Percentiles rank a stretch among this genome's conserved stretches.
Evolutionary conservation across 306 rosid species (phyloP).

Genomic region (Albizia julibrissin): DNA sequence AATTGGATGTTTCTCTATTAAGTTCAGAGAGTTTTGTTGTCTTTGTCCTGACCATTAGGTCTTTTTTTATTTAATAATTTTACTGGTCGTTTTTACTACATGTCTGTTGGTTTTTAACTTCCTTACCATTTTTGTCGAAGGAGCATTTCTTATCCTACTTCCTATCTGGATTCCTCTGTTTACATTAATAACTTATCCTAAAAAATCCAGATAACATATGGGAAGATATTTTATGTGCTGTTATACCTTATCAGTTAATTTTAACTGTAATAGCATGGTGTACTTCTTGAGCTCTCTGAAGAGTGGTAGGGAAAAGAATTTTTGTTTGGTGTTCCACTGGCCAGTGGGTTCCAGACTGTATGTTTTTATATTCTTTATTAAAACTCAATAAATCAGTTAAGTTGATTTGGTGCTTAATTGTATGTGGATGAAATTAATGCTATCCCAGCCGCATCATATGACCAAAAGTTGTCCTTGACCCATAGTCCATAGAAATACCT

Average conservation of each 20-base stretch:
- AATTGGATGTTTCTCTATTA: background rate
- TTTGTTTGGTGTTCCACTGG: background rate
- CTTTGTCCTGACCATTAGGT: background rate
- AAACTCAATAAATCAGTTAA: background rate
- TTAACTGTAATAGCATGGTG: background rate
- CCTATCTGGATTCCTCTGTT: background rate
- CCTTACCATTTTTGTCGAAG: background rate
- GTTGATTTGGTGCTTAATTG: background rate
- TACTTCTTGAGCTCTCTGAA: background rate
- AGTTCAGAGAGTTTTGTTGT: background rate
- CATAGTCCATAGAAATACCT: background rate
- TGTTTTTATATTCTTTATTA: background rate
- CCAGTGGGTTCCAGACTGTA: background rate
- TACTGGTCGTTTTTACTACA: background rate
- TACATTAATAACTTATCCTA: background rate
- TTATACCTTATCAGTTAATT: background rate
- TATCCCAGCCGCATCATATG: background rate
- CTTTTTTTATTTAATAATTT: background rate
- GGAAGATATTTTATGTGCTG: background rate
- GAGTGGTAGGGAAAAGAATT: background rate
- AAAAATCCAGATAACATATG: background rate
- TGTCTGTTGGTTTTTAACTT: background rate
- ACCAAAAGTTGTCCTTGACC: conserved; percentile 21
- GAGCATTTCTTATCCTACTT: background rate
- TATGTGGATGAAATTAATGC: background rate